Percentiles rank a stretch among this genome's conserved stretches.
Conservation (phyloP, 2,329 filamentous ascomycete species). For the Rhynchosporium agropyri region DNA sequence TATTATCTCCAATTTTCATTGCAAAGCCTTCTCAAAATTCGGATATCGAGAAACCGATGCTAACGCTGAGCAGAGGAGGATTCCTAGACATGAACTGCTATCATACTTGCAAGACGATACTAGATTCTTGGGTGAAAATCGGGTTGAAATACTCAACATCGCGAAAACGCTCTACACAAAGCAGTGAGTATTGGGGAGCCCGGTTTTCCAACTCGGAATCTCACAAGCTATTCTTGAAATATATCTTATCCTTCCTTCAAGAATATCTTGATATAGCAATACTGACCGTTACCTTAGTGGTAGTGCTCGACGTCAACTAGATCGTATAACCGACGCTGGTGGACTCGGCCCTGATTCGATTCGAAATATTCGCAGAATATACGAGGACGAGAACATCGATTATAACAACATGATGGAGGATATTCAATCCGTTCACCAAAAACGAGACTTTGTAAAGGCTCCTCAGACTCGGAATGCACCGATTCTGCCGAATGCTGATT, state of each 20-base stretch:
- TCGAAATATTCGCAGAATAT: neutral
- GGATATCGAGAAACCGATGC: neutral
- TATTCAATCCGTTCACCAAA: neutral
- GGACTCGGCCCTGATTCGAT: neutral
- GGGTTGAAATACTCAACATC: neutral
- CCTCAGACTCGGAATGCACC: neutral
- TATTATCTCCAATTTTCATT: neutral
- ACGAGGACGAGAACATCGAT: neutral
- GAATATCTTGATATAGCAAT: too few relatives aligned
- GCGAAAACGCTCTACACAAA: neutral
- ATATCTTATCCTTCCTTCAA: too few relatives aligned
- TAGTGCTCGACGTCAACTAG: neutral
- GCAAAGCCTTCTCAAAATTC: neutral
- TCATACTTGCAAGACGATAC: constrained; percentile 1
- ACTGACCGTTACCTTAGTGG: too few relatives aligned
- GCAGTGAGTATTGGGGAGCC: neutral
- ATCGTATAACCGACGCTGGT: neutral
- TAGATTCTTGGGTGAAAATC: neutral
- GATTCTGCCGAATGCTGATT: neutral
- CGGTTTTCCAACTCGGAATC: too few relatives aligned
- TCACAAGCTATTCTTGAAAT: too few relatives aligned
- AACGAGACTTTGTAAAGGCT: neutral
- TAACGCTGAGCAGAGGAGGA: neutral
- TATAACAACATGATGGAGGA: neutral
- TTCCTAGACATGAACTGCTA: neutral